phyloP scores from a whole-genome alignment of 768 basidiomycete species.

The Tricholoma saponaceum region DNA sequence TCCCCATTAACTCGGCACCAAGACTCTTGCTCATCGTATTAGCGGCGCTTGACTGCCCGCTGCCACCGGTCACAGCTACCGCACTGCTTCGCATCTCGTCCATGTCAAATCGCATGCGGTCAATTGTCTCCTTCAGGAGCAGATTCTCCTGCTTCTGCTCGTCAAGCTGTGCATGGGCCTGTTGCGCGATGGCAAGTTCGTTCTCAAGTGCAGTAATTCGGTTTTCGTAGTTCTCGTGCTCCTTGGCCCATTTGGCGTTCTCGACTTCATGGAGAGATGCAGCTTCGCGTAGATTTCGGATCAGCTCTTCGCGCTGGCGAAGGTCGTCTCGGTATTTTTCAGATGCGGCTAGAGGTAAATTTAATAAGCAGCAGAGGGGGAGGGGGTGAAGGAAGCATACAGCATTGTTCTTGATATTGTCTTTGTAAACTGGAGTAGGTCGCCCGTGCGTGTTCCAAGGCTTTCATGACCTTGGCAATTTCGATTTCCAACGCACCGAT shows the following conservation, averaged over 20 bases:
- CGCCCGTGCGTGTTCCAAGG: slow-evolving; percentile 66
- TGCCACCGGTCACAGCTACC: slow-evolving; percentile 28
- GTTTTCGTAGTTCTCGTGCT: slow-evolving; percentile 69
- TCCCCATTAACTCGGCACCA: slow-evolving; percentile 67
- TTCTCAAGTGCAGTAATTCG: slow-evolving; percentile 65
- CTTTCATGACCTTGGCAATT: slow-evolving; percentile 69
- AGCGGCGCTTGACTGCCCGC: slow-evolving; percentile 43
- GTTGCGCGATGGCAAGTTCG: slow-evolving; percentile 67
- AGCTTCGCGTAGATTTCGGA: slow-evolving; percentile 61
- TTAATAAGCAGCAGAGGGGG: background rate
- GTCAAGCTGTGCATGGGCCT: slow-evolving; percentile 72
- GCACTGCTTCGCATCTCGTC: slow-evolving; percentile 75
- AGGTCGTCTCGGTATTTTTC: slow-evolving; percentile 76
- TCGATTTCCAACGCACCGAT: slow-evolving; percentile 74
- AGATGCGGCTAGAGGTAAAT: slow-evolving; percentile 50
- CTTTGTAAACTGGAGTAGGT: slow-evolving; percentile 77
- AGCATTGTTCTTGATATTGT: slow-evolving; percentile 86
- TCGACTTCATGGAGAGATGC: slow-evolving; percentile 63
- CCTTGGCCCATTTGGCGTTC: slow-evolving; percentile 56
- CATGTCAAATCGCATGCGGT: slow-evolving; percentile 90
- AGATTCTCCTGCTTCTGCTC: slow-evolving; percentile 95
- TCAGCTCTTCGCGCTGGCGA: slow-evolving; percentile 69
- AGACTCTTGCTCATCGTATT: slow-evolving; percentile 69
- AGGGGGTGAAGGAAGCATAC: slow-evolving; percentile 36
- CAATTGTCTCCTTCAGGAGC: slow-evolving; percentile 92